A percentile compares a stretch with the other conserved stretches of the same genome.
Conservation (phyloP, 306 rosid genomes). For the Quercus glauca region DNA sequence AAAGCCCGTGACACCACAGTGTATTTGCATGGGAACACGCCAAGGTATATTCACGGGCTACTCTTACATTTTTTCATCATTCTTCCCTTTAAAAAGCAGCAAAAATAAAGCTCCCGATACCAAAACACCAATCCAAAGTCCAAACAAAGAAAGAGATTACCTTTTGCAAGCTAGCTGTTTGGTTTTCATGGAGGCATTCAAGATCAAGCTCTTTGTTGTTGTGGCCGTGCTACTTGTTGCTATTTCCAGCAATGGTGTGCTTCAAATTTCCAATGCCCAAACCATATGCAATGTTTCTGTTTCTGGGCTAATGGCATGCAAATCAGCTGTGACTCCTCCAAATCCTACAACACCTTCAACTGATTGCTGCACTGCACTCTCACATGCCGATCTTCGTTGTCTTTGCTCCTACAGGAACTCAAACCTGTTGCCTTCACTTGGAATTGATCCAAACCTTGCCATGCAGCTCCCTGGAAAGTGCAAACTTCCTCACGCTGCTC, state of each 20-base stretch:
- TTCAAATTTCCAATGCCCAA: conserved; percentile 23
- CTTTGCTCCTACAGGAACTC: conserved; percentile 55
- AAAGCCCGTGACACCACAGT: conserved; percentile 13
- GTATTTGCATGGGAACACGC: neutral
- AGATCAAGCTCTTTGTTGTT: neutral
- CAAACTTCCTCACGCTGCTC: conserved; percentile 45
- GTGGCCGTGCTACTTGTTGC: conserved; percentile 9
- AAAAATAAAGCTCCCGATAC: neutral
- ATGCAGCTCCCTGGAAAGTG: conserved; percentile 53
- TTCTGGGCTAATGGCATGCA: conserved; percentile 37
- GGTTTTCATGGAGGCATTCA: neutral
- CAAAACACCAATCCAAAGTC: neutral
- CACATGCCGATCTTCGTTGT: conserved; percentile 44
- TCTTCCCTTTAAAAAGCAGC: neutral
- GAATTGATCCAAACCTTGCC: conserved; percentile 59
- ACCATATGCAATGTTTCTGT: conserved; percentile 47
- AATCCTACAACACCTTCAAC: conserved; percentile 36
- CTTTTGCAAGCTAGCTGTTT: neutral
- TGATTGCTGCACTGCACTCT: conserved; percentile 38
- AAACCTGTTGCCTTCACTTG: conserved; percentile 47
- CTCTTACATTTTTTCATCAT: neutral
- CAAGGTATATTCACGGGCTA: neutral
- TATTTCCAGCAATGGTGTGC: conserved; percentile 1
- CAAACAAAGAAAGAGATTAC: neutral
- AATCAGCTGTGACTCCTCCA: conserved; percentile 48